These are phyloP conservation scores for Epichloe glyceriae DNA, from an alignment of 2,329 filamentous ascomycete species.

Conservation along the genomic window DNA sequence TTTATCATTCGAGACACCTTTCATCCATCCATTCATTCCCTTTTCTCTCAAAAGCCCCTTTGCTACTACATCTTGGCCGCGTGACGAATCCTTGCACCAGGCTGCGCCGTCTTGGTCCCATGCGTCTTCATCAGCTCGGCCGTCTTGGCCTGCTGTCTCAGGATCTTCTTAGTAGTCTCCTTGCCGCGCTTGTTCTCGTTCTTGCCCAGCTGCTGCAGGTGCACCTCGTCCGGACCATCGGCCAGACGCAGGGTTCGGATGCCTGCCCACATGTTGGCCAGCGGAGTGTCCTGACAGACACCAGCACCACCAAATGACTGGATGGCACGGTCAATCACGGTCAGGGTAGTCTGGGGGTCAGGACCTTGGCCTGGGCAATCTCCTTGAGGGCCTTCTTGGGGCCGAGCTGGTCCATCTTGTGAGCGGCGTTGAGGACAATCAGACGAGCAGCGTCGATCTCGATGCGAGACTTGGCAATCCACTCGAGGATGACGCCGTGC, in stretches of 20 bases:
- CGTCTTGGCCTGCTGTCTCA: constrained; percentile 50
- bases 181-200: constrained; percentile 64
- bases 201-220: constrained; percentile 65
- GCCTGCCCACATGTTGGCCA: constrained; percentile 70
- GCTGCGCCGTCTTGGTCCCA: constrained; percentile 30
- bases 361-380: constrained; percentile 90
- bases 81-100: constrained; percentile 37
- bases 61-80: constrained; percentile 34
- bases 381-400: constrained; percentile 85
- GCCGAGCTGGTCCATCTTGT: constrained; percentile 81
- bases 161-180: constrained; percentile 47
- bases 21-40: background rate
- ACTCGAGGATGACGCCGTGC: constrained; percentile 90
- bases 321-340: constrained; percentile 86
- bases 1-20: background rate
- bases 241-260: constrained; percentile 75
- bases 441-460: constrained; percentile 90
- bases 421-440: constrained; percentile 83
- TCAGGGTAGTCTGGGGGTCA: constrained; percentile 68
- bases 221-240: constrained; percentile 95
- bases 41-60: too few species aligned
- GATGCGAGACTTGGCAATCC: constrained; percentile 81
- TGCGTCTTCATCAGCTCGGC: constrained; percentile 53
- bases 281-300: constrained; percentile 85
- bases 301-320: constrained; percentile 87